Evolutionary conservation across 208 protist genomes (phyloP), one percentile per base, ranked within the genome.

Genomic region (Acanthamoeba triangularis): DNA sequence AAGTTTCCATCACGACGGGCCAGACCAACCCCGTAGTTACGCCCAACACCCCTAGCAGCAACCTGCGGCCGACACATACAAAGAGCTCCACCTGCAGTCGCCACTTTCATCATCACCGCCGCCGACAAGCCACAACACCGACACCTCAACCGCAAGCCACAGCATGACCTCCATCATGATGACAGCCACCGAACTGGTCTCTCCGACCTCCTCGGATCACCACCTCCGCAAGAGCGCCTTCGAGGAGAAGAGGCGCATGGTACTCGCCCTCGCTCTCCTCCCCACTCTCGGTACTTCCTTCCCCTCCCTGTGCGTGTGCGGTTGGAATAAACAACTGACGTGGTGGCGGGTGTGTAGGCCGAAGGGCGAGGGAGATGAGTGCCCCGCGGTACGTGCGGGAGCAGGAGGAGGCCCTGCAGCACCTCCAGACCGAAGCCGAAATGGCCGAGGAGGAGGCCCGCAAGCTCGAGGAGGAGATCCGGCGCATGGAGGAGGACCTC

Each of bases 361-460:
- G 25, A 63, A n/a, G 6, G 63, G 35, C 25, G 59, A 65, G 59
- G 59, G 59, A 65, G 59, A 28, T 37, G 13, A 44, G 49, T 8
- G n/a, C 35, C 0, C 80, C 49, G 13, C 6, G n/a, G n/a, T 88
- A n/a, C 47, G 49, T 41, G 6, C 23, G 30, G 8, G 49, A 88
- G 80, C 80, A 88, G 30, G 52, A 54, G n/a, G 49, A 56, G 18
- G 80, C 49, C 3, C 7, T 88, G 8, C 41, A 37, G n/a, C 16
- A 54, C 16, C 25, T 63, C 0, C 49, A 88, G 30, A 41, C 80
- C 20, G 80, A 88, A 63, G 80, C 80, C 49, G 80, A 88, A 16
- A 44, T 54, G 8, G 80, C 80, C 0, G 80, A 88, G 49, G 80
- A 88, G 52, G 80, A 88, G n/a, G 80, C 80, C 14, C 80, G 80